Evolutionary conservation across 83 land plant species (phyloP).

Genomic region (Larix sibirica): DNA sequence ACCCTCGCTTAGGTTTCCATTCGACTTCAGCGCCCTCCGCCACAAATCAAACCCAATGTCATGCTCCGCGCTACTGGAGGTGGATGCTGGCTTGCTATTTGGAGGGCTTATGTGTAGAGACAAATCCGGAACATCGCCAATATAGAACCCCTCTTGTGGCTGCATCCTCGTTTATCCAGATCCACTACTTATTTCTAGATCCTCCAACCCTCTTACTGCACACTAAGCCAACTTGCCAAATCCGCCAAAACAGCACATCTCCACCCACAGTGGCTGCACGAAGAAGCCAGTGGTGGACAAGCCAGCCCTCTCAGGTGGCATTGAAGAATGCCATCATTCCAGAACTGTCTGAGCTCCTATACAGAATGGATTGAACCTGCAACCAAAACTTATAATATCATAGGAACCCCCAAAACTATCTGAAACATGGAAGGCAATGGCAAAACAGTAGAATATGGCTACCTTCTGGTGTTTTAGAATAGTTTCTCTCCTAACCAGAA

Average conservation of each 20-base stretch:
- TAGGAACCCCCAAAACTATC: too few relatives aligned
- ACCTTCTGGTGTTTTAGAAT: too few relatives aligned
- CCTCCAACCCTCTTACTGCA: neutral
- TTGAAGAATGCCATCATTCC: neutral
- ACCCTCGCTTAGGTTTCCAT: conserved; percentile 15
- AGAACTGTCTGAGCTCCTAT: neutral
- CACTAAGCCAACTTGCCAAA: neutral
- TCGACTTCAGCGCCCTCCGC: conserved; percentile 8
- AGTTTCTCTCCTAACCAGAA: too few relatives aligned
- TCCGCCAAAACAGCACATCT: neutral
- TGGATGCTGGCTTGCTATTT: conserved; percentile 16
- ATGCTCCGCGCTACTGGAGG: neutral
- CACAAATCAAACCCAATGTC: conserved; percentile 2
- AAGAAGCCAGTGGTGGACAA: neutral
- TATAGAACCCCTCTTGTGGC: neutral
- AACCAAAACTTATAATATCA: neutral
- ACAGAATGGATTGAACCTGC: neutral
- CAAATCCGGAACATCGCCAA: conserved; percentile 26
- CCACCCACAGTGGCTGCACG: neutral
- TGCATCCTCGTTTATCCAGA: neutral
- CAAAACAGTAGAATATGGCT: too few relatives aligned
- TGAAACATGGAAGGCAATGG: too few relatives aligned
- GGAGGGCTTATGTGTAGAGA: conserved; percentile 65
- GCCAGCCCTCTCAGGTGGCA: neutral
- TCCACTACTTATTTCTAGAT: neutral